These are phyloP conservation scores for Backusella circina DNA, from an alignment of 192 early-diverging fungal species.

Conservation along the genomic window DNA sequence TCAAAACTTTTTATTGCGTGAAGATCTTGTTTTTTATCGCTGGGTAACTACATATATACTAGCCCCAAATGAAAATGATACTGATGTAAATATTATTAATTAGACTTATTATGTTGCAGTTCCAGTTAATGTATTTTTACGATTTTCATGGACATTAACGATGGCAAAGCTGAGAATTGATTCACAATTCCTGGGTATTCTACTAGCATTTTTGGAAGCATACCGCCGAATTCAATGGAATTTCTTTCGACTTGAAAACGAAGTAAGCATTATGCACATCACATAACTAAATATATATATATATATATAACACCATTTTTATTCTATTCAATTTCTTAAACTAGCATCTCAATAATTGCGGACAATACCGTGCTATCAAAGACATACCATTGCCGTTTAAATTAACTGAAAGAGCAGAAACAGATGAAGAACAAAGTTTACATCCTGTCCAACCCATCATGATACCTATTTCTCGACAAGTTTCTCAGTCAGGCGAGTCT, in stretches of 20 bases:
- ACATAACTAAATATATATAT: neutral
- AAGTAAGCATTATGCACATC: constrained; percentile 16
- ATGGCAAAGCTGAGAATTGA: constrained; percentile 6
- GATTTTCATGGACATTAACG: constrained; percentile 60
- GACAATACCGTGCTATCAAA: constrained; percentile 74
- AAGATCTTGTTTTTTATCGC: constrained; percentile 32
- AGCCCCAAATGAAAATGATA: constrained; percentile 13
- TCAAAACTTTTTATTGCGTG: constrained; percentile 27
- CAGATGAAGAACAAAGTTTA: constrained; percentile 11
- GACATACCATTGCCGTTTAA: constrained; percentile 74
- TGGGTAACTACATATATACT: constrained; percentile 26
- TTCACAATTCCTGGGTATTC: constrained; percentile 16
- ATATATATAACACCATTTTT: neutral
- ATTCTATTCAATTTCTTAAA: neutral
- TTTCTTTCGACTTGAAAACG: constrained; percentile 80
- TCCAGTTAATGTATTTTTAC: constrained; percentile 55
- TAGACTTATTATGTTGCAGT: constrained; percentile 69
- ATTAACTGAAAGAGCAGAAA: constrained; percentile 9
- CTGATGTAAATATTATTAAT: constrained; percentile 33
- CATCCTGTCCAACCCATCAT: neutral
- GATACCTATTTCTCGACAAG: constrained; percentile 1
- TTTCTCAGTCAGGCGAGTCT: constrained; percentile 1
- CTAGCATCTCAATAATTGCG: constrained; percentile 74
- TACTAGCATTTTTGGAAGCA: constrained; percentile 26
- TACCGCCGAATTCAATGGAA: constrained; percentile 71